Evolutionary conservation across 2,329 filamentous ascomycete species (phyloP), one percentile per base, ranked within the genome.

Genomic region (Teratosphaeria pseudoeucalypti): DNA sequence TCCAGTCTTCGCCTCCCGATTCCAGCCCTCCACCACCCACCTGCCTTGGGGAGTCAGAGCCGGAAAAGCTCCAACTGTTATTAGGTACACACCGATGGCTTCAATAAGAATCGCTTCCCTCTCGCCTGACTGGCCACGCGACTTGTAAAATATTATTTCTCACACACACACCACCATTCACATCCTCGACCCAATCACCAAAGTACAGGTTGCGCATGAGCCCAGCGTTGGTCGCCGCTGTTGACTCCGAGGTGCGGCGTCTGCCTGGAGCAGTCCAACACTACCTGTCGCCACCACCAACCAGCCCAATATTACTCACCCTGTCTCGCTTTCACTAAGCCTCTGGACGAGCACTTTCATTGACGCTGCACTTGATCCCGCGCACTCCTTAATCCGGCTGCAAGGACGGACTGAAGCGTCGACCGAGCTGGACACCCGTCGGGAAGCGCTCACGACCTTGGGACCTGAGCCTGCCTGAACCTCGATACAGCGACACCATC

Each of bases 351-450:
- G 12, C 23, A 53, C 52, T 43, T 43, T 43, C 12, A 6, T 43
- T 43, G 37, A 43, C 29, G 16, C 11, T 14, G 23, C 29, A 26
- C 52, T 16, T 34, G 52, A 57, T 57, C 58, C 34, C 56, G 52
- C 58, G 54, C 55, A 34, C 26, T 55, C 56, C 58, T 60, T 47
- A 2, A 47, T 4, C 52, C 53, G 60, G 60, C 62, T 57, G 62
- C 62, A 55, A 64, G 61, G 61, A 64, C 57, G 61, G 62, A 64
- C 54, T 56, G 43, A 57, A 29, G 52, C 52, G 52, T 32, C 52
- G 52, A 16, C 23, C 37, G 26, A 11, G 26, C 56, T 57, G 32
- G 56, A 39, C 39, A 19, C 16, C 43, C 39, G 26, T 12, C 6
- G 11, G 34, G 34, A 52, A 23, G 14, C 34, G 29, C n/a, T 52